Evolutionary conservation across 441 rosid species (phyloP).

Genomic region (Erysimum cheiri): DNA sequence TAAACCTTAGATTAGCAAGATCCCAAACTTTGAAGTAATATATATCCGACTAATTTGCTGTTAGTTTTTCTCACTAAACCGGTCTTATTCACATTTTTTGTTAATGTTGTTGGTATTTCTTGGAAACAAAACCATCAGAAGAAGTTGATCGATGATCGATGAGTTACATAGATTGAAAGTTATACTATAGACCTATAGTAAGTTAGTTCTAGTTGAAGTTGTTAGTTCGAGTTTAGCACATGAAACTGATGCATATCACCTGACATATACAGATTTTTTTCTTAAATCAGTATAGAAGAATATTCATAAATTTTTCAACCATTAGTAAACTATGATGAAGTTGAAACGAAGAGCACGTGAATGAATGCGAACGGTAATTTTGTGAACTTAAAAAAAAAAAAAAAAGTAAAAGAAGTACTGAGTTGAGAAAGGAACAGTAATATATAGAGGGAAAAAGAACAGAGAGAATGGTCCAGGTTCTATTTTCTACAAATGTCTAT

Average conservation of each 20-base stretch:
- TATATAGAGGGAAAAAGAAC: constrained; percentile 13
- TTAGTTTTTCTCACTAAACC: no score
- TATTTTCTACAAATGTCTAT: constrained; percentile 27
- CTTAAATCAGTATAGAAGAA: no score
- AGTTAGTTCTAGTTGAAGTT: not conserved
- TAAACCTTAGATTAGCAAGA: no score
- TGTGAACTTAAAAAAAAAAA: not conserved
- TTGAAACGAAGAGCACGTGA: not conserved
- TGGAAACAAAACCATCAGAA: no score
- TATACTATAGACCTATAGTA: no score
- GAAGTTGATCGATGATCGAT: no score
- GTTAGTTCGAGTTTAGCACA: not conserved
- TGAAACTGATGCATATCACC: not conserved
- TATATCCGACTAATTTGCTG: no score
- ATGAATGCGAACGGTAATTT: not conserved
- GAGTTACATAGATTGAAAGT: no score
- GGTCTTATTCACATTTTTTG: no score
- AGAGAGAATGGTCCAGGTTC: constrained; percentile 42
- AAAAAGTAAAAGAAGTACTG: not conserved
- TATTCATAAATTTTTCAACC: not conserved
- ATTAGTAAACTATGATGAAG: not conserved
- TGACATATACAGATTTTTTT: no score
- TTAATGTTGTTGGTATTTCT: no score
- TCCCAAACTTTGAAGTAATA: no score
- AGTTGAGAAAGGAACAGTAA: constrained; percentile 36